These are phyloP conservation scores for Starmerella bombi DNA, from an alignment of 805 yeast genomes.

Conservation along the genomic window DNA sequence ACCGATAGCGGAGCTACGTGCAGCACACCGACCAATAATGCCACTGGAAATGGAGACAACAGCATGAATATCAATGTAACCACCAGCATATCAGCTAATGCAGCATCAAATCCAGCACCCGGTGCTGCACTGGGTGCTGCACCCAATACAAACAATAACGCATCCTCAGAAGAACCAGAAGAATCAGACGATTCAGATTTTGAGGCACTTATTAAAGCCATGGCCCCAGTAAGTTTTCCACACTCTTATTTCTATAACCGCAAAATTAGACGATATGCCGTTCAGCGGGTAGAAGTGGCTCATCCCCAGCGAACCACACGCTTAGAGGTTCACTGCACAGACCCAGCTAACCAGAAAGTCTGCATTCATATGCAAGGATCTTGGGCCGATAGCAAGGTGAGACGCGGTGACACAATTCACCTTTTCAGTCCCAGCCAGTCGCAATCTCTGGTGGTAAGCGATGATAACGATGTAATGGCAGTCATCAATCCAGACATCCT, in stretches of 20 bases:
- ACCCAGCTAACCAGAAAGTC: neutral
- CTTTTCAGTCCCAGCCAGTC: constrained; percentile 15
- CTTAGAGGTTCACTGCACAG: constrained; percentile 2
- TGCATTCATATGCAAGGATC: constrained; percentile 8
- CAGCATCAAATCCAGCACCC: constrained; percentile 2
- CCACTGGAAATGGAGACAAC: too few relatives aligned
- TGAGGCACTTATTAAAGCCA: constrained; percentile 11
- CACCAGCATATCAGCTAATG: neutral
- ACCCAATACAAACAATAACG: too few relatives aligned
- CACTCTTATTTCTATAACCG: constrained; percentile 10
- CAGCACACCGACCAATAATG: neutral
- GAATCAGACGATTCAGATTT: constrained; percentile 10
- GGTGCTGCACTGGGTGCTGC: too few relatives aligned
- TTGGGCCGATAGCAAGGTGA: constrained; percentile 23
- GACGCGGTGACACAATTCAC: constrained; percentile 25
- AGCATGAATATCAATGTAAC: neutral
- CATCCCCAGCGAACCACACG: neutral
- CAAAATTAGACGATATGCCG: constrained; percentile 8
- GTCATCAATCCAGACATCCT: constrained; percentile 75
- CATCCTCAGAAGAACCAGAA: neutral
- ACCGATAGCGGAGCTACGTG: neutral
- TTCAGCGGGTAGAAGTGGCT: neutral
- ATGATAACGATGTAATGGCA: constrained; percentile 44
- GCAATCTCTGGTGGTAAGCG: constrained; percentile 34
- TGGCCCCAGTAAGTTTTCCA: constrained; percentile 4